phyloP scores from a whole-genome alignment of 352 stramenopile genomes.

The Globisporangium paddicum region DNA sequence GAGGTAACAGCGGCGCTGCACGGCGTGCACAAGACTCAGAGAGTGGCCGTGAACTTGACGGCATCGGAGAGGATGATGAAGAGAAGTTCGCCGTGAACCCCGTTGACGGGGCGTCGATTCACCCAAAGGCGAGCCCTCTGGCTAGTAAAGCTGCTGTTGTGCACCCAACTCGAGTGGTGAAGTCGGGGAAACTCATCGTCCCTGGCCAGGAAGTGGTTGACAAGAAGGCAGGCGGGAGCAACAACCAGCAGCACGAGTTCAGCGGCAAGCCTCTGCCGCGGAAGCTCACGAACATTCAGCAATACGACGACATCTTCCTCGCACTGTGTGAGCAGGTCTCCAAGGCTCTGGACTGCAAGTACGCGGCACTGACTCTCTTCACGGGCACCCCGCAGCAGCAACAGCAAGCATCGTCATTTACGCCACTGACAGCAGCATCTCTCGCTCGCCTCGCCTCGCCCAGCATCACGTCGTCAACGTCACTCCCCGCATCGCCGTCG shows the following conservation, averaged over 20 bases:
- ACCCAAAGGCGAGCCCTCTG: background rate
- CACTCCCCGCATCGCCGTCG: conserved; percentile 1
- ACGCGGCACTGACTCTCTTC: conserved; percentile 58
- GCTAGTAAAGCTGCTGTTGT: background rate
- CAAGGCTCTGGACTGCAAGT: conserved; percentile 35
- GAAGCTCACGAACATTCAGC: conserved; percentile 23
- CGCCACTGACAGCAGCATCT: background rate
- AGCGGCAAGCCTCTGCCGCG: conserved; percentile 22
- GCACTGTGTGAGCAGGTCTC: conserved; percentile 49
- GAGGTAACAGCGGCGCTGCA: background rate
- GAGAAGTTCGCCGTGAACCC: background rate
- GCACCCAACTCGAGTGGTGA: conserved; percentile 2
- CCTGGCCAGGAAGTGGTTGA: background rate
- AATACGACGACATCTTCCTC: conserved; percentile 52
- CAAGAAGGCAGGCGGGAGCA: background rate
- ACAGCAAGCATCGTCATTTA: background rate
- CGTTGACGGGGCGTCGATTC: background rate
- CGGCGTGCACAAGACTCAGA: background rate
- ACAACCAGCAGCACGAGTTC: conserved; percentile 28
- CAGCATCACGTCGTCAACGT: conserved; percentile 6
- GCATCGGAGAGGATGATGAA: conserved; percentile 5
- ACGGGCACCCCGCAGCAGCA: conserved; percentile 9
- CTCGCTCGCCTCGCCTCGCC: background rate
- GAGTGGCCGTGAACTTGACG: background rate
- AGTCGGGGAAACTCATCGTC: conserved; percentile 7